phyloP scores from a whole-genome alignment of 2,329 filamentous ascomycete genomes.

The Arthroderma uncinatum region DNA sequence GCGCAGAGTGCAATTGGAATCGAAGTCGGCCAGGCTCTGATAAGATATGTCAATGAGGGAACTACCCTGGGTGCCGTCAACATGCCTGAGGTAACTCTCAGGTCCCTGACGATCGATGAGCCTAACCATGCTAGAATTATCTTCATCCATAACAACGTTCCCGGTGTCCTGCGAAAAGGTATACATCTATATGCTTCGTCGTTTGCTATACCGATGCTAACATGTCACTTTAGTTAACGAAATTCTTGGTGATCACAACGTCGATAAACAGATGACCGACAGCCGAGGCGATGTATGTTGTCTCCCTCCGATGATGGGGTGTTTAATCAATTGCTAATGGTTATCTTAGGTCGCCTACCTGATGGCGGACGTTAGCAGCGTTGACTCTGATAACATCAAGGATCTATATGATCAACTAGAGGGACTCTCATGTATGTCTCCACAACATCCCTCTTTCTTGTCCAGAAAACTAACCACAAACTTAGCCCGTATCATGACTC shows the following conservation, averaged over 20 bases:
- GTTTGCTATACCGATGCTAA: background rate
- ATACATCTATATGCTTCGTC: constrained; percentile 15
- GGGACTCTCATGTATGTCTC: constrained; percentile 59
- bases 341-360: constrained; percentile 66
- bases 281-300: constrained; percentile 69
- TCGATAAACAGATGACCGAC: constrained; percentile 97
- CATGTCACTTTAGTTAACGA: constrained; percentile 60
- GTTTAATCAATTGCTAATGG: constrained; percentile 12
- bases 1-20: constrained; percentile 91
- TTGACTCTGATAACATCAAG: constrained; percentile 70
- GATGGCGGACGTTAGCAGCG: constrained; percentile 92
- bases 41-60: constrained; percentile 92
- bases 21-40: constrained; percentile 78
- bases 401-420: constrained; percentile 76
- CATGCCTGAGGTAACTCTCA: constrained; percentile 84
- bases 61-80: constrained; percentile 87
- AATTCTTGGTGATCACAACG: constrained; percentile 87
- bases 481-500: constrained; percentile 37
- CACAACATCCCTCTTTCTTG: background rate
- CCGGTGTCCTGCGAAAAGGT: constrained; percentile 82
- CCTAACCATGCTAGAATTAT: constrained; percentile 83
- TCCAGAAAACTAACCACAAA: background rate
- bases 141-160: constrained; percentile 93
- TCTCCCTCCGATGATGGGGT: too few species aligned
- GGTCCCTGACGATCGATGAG: constrained; percentile 82